Conservation (phyloP, 176 grass and related monocot species). For the Zea luxurians region DNA sequence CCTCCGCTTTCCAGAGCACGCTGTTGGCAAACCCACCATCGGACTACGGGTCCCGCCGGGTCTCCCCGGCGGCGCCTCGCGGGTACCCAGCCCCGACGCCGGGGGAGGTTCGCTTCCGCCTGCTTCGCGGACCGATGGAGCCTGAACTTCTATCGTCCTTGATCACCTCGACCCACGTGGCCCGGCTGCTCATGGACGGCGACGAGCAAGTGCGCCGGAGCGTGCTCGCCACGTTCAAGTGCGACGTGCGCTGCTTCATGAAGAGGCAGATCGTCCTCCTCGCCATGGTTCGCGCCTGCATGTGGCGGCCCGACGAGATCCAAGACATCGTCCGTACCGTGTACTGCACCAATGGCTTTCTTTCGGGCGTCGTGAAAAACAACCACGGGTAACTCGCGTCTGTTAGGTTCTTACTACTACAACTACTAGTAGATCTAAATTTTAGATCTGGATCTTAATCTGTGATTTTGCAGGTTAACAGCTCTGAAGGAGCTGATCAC, state of each 20-base stretch:
- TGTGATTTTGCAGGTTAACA: neutral
- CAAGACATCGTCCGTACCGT: neutral
- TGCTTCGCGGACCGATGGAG: neutral
- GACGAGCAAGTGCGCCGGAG: neutral
- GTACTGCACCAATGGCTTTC: neutral
- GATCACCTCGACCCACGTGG: neutral
- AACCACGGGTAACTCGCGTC: conserved; percentile 11
- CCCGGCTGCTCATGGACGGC: conserved; percentile 6
- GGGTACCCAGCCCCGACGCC: neutral
- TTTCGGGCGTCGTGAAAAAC: neutral
- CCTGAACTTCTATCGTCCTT: neutral
- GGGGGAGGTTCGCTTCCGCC: neutral
- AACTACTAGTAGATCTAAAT: no score
- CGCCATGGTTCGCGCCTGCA: conserved; percentile 31
- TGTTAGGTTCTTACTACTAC: no score
- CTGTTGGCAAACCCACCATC: neutral
- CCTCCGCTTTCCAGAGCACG: neutral
- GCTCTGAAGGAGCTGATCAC: neutral
- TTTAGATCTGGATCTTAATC: neutral
- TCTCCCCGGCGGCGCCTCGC: neutral
- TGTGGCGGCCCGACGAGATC: conserved; percentile 5
- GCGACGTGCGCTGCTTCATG: neutral
- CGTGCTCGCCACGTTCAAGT: conserved; percentile 28
- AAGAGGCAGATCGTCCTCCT: neutral
- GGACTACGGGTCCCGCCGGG: neutral